Conservation (phyloP, 768 basidiomycete genomes). For the Suillus subluteus region DNA sequence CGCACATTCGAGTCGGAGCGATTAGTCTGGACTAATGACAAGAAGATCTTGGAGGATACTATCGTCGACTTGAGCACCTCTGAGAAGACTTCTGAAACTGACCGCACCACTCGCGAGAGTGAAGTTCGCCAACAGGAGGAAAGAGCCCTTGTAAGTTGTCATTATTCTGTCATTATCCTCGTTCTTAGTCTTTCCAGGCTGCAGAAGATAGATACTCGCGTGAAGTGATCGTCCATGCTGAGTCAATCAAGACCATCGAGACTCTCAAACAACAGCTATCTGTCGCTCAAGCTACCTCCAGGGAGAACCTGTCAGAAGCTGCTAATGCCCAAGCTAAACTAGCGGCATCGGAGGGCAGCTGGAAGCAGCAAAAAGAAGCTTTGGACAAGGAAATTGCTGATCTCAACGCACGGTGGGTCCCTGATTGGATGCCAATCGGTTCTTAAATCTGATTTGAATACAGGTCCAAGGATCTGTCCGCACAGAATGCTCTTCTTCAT, state of each 20-base stretch:
- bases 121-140: constrained; percentile 71
- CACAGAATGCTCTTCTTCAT: constrained; percentile 79
- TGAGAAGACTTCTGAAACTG: constrained; percentile 67
- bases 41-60: constrained; percentile 80
- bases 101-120: constrained; percentile 63
- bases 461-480: constrained; percentile 73
- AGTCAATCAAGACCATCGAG: constrained; percentile 75
- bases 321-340: constrained; percentile 81
- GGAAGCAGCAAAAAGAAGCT: constrained; percentile 77
- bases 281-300: constrained; percentile 50
- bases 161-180: not conserved
- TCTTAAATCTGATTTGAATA: constrained; percentile 1
- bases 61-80: constrained; percentile 81
- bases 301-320: constrained; percentile 62
- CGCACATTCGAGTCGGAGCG: constrained; percentile 72
- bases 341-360: constrained; percentile 70
- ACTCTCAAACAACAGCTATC: constrained; percentile 65
- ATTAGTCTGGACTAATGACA: constrained; percentile 72
- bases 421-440: not conserved
- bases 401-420: constrained; percentile 64
- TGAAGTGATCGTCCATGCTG: constrained; percentile 86
- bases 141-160: constrained; percentile 59
- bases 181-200: constrained; percentile 40
- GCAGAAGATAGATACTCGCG: constrained; percentile 82
- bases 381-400: constrained; percentile 80